These are phyloP conservation scores for Aquanectria penicillioides DNA, from an alignment of 2,329 filamentous ascomycete species.

Conservation along the genomic window DNA sequence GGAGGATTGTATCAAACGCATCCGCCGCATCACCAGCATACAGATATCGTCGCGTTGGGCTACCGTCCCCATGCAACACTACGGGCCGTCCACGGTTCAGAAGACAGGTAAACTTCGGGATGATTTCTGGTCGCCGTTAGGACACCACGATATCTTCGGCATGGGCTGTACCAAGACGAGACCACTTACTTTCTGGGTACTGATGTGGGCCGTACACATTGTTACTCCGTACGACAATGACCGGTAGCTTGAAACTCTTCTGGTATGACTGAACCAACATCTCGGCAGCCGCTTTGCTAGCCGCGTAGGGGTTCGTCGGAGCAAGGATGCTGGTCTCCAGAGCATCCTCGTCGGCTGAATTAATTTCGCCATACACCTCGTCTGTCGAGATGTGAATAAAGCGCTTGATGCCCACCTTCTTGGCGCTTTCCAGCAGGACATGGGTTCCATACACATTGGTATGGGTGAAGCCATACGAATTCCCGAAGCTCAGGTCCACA, in stretches of 20 bases:
- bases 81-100: slow-evolving; percentile 73
- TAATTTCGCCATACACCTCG: slow-evolving; percentile 86
- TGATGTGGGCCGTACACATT: slow-evolving; percentile 89
- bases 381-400: slow-evolving; percentile 89
- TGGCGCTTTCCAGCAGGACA: slow-evolving; percentile 80
- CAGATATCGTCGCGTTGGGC: slow-evolving; percentile 78
- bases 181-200: slow-evolving; percentile 78
- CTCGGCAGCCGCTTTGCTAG: slow-evolving; percentile 83
- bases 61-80: slow-evolving; percentile 80
- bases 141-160: not conserved
- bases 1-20: slow-evolving; percentile 85
- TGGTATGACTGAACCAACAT: slow-evolving; percentile 90
- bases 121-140: slow-evolving; percentile 70
- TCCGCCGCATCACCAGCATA: slow-evolving; percentile 84
- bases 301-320: slow-evolving; percentile 85
- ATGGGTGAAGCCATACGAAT: slow-evolving; percentile 83
- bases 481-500: slow-evolving; percentile 84
- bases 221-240: slow-evolving; percentile 83
- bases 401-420: slow-evolving; percentile 74
- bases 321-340: slow-evolving; percentile 78
- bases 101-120: slow-evolving; percentile 82
- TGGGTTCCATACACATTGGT: slow-evolving; percentile 89
- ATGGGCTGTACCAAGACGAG: not conserved
- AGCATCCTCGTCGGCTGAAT: slow-evolving; percentile 75
- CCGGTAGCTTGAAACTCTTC: slow-evolving; percentile 83